phyloP scores from a whole-genome alignment of 345 rosid species.

The Hirschfeldia incana region DNA sequence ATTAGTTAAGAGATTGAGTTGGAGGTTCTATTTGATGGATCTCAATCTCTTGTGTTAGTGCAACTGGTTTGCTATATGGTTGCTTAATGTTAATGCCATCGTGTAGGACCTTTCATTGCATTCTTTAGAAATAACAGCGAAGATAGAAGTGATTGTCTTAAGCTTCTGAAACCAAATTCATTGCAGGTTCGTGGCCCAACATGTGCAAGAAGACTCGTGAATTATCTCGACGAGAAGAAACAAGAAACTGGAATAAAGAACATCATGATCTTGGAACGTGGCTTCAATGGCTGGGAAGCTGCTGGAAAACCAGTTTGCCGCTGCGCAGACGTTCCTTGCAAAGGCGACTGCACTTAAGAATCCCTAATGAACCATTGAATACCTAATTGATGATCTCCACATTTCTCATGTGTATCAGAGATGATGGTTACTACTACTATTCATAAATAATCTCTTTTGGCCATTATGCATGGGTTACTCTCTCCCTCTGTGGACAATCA shows the following conservation, averaged over 20 bases:
- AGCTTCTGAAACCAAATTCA: background rate
- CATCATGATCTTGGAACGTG: slow-evolving; percentile 69
- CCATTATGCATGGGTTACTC: background rate
- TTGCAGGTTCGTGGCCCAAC: slow-evolving; percentile 90
- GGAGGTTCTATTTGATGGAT: too few relatives aligned
- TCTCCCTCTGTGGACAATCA: background rate
- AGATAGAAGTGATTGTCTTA: slow-evolving; percentile 9
- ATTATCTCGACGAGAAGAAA: slow-evolving; percentile 64
- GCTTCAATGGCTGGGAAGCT: slow-evolving; percentile 92
- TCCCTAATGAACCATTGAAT: background rate
- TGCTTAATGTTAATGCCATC: background rate
- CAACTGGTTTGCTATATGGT: background rate
- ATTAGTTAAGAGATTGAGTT: too few relatives aligned
- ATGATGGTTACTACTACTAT: background rate
- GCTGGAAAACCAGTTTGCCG: slow-evolving; percentile 83
- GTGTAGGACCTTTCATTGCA: background rate
- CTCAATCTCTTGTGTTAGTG: too few relatives aligned
- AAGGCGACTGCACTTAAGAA: slow-evolving; percentile 43
- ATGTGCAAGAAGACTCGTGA: slow-evolving; percentile 75
- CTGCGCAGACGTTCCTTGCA: slow-evolving; percentile 69
- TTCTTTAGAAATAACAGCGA: background rate
- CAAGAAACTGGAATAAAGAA: slow-evolving; percentile 73
- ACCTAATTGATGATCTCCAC: slow-evolving; percentile 16
- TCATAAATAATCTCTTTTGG: slow-evolving; percentile 6
- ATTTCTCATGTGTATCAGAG: slow-evolving; percentile 13